A percentile compares a stretch with the other conserved stretches of the same genome.
These are phyloP conservation scores for Serendipita indica DNA, from an alignment of 768 basidiomycete species.

Conservation along the genomic window DNA sequence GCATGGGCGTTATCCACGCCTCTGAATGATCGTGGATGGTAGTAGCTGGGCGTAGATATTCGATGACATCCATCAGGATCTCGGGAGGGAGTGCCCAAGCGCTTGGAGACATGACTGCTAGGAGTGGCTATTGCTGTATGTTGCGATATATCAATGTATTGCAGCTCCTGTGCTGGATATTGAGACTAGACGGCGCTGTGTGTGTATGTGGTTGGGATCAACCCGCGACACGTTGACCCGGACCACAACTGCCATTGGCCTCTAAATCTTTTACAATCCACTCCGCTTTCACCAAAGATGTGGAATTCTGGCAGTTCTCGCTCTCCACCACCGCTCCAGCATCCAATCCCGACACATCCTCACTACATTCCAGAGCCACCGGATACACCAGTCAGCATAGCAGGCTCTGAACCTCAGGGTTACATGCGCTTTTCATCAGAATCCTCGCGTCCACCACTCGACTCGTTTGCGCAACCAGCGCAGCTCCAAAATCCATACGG, in stretches of 20 bases:
- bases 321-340: slow-evolving; percentile 69
- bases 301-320: slow-evolving; percentile 19
- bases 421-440: slow-evolving; percentile 44
- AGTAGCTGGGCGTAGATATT: not conserved
- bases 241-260: not conserved
- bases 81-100: not conserved
- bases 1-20: not conserved
- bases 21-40: not conserved
- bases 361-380: slow-evolving; percentile 74
- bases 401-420: slow-evolving; percentile 41
- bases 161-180: too few species aligned
- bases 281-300: not conserved
- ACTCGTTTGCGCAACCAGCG: slow-evolving; percentile 16
- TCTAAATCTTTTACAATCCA: not conserved
- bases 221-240: not conserved
- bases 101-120: too few species aligned
- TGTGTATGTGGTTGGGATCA: too few species aligned
- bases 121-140: too few species aligned
- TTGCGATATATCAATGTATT: too few species aligned
- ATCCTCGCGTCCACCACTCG: slow-evolving; percentile 21
- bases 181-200: too few species aligned
- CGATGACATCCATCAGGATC: not conserved
- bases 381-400: slow-evolving; percentile 36
- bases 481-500: slow-evolving; percentile 14
- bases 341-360: slow-evolving; percentile 79